Evolutionary conservation across 306 rosid genomes (phyloP), one percentile per base, ranked within the genome.

Genomic region (Casuarina equisetifolia): DNA sequence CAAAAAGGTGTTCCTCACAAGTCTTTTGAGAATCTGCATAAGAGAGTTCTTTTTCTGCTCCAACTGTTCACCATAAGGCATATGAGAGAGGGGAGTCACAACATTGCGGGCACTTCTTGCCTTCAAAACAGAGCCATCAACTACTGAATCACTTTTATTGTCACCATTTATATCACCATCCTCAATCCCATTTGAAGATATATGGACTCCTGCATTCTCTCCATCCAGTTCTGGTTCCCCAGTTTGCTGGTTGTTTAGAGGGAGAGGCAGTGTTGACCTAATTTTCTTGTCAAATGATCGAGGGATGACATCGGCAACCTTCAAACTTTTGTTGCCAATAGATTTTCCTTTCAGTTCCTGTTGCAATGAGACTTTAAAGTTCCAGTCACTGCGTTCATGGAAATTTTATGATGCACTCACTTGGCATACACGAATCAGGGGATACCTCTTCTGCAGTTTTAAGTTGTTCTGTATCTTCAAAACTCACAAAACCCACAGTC

Each of bases 41-140:
- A 92, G 82, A 75, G 96, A 81, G 79, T 61, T 86, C 85, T 83
- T 95, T 78, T 95, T 95, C 81, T 88, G 97, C 83, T 92, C 97
- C 84, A 95, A 81, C 80, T 95, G 99, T 78, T 95, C 97, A 69
- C 51, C 83, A 71, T 92, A 95, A 40, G 93, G n/a, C 92, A 89
- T 72, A 85, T 95, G 94, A 72, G 97, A 92, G 13, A 95, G 91
- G 68, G 99, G 97, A 77, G 98, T 85, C 87, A 90, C 99, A 49
- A 68, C 96, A 68, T 90, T 87, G 2, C 93, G 88, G 70, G 85
- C 84, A 62, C 78, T 86, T 91, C 66, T 90, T 74, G 84, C 88
- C 81, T 80, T 91, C 0, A 85, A 35, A 52, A 73, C 58, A 3
- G 75, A 80, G 81, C 81, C 91, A 72, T 86, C 86, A 45, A 43